Evolutionary conservation across 805 yeast species (phyloP).

Genomic region (Teunomyces funiuensis): DNA sequence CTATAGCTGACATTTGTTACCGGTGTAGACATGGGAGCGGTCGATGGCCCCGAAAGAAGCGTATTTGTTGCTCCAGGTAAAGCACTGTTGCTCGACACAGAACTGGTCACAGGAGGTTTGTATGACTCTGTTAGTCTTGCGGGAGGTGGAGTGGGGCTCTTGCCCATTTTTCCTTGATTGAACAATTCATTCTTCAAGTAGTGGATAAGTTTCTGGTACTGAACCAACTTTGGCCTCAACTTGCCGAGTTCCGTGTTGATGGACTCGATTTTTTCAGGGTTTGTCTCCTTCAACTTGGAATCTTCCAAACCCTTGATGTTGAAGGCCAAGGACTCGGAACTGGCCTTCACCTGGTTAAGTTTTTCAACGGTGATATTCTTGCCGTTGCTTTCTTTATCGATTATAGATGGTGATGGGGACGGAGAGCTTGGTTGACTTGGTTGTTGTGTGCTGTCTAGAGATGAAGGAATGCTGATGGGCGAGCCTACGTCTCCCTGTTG

Average conservation of each 20-base stretch:
- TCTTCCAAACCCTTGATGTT: slow-evolving; percentile 23
- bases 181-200: slow-evolving; percentile 23
- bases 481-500: slow-evolving; percentile 1
- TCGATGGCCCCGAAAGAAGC: neutral
- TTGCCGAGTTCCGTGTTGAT: slow-evolving; percentile 13
- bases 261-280: slow-evolving; percentile 7
- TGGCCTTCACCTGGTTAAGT: slow-evolving; percentile 21
- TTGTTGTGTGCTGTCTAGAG: neutral
- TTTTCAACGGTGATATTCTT: slow-evolving; percentile 17
- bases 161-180: slow-evolving; percentile 12
- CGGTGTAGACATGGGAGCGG: neutral
- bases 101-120: neutral
- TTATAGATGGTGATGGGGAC: neutral
- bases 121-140: neutral
- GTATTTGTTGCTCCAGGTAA: neutral
- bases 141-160: slow-evolving; percentile 1
- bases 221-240: slow-evolving; percentile 17
- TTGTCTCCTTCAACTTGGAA: slow-evolving; percentile 13
- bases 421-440: slow-evolving; percentile 3
- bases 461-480: neutral
- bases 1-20: neutral
- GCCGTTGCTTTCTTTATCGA: slow-evolving; percentile 1
- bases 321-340: slow-evolving; percentile 22
- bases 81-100: neutral
- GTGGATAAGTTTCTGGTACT: slow-evolving; percentile 22